Evolutionary conservation across 495 filamentous ascomycete genomes (phyloP).

Genomic region (Podospora anserina): DNA sequence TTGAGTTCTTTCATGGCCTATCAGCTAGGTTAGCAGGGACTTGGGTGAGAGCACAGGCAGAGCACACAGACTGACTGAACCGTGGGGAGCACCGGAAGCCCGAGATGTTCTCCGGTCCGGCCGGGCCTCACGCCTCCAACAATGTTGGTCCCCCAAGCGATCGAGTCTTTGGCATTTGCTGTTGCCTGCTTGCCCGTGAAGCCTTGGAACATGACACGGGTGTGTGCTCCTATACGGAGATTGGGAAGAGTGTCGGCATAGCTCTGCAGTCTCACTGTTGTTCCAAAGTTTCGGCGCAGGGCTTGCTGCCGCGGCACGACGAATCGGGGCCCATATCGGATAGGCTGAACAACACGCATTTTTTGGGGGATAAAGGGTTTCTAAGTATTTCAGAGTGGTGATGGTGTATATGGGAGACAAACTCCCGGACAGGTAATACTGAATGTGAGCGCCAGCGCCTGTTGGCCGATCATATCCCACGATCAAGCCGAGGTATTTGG

Average conservation of each 20-base stretch:
- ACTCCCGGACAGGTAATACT: background rate
- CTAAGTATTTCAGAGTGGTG: background rate
- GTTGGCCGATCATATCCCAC: background rate
- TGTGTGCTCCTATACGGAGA: conserved; percentile 74
- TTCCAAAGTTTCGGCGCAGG: background rate
- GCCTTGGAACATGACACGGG: conserved; percentile 81
- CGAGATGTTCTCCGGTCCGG: conserved; percentile 73
- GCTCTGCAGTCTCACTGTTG: conserved; percentile 14
- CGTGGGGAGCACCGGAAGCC: conserved; percentile 71
- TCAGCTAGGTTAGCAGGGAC: conserved; percentile 1
- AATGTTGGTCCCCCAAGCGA: conserved; percentile 84
- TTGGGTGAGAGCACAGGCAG: background rate
- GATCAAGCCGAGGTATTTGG: conserved; percentile 1
- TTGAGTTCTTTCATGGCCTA: conserved; percentile 72
- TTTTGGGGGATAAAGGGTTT: background rate
- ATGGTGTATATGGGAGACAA: background rate
- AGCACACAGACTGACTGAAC: conserved; percentile 47
- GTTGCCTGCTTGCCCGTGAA: conserved; percentile 77
- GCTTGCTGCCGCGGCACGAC: background rate
- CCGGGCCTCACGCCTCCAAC: conserved; percentile 83
- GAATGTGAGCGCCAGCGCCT: background rate
- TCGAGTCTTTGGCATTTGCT: conserved; percentile 74
- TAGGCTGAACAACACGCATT: background rate
- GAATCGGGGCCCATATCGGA: background rate
- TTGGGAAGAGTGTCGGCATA: conserved; percentile 68